Conservation (phyloP, 1,284 basidiomycete species). For the Apiotrichum porosum region DNA sequence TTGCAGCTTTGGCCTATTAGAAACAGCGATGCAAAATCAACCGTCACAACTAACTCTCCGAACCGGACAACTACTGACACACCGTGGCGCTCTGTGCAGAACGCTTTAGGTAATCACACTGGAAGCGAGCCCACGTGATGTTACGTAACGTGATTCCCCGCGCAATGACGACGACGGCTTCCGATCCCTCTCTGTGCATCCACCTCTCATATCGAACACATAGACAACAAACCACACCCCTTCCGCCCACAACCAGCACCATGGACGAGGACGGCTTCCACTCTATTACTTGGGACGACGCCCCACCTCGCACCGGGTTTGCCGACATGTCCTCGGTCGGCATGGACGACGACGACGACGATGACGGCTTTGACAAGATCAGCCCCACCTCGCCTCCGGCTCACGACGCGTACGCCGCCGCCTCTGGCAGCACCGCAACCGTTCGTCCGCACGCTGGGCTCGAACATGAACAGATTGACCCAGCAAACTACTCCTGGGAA, state of each 20-base stretch:
- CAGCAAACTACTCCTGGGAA: constrained; percentile 59
- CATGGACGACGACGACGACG: constrained; percentile 22
- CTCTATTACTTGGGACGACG: constrained; percentile 46
- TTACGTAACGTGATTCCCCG: no score
- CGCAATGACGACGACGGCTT: no score
- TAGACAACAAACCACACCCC: background rate
- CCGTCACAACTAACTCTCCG: no score
- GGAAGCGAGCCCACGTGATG: no score
- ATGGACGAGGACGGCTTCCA: constrained; percentile 46
- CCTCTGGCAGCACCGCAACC: constrained; percentile 5
- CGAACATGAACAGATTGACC: background rate
- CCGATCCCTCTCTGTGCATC: background rate
- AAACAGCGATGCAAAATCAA: no score
- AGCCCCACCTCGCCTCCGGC: constrained; percentile 19
- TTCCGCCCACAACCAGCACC: constrained; percentile 6
- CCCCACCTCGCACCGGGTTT: constrained; percentile 24
- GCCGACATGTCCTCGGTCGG: constrained; percentile 22
- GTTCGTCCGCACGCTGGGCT: background rate
- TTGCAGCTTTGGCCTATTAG: no score
- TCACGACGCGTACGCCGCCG: constrained; percentile 1
- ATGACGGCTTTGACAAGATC: constrained; percentile 44
- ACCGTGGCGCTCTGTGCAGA: no score
- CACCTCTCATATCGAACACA: no score
- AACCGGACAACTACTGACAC: no score
- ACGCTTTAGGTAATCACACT: no score